A percentile compares a stretch with the other conserved stretches of the same genome.
phyloP scores from a whole-genome alignment of 352 stramenopile genomes.

The Phytophthora quininea region DNA sequence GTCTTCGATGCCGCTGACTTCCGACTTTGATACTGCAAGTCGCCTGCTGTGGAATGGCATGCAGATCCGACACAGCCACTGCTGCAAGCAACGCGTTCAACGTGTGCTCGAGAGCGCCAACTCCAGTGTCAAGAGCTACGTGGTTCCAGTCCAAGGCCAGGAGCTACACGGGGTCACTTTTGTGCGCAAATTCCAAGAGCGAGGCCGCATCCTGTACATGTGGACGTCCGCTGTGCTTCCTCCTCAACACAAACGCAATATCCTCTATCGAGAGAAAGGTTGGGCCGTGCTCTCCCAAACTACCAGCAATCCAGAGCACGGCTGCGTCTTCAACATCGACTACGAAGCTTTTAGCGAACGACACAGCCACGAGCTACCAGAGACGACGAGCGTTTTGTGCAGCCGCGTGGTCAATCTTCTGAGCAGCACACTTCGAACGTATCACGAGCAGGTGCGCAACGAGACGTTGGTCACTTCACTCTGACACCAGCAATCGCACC shows the following conservation, averaged over 20 bases:
- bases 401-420: conserved; percentile 1
- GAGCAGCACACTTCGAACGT: not conserved
- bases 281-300: conserved; percentile 12
- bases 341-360: conserved; percentile 7
- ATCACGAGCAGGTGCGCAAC: conserved; percentile 8
- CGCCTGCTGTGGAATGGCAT: conserved; percentile 13
- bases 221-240: conserved; percentile 13
- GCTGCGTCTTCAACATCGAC: conserved; percentile 7
- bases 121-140: conserved; percentile 12
- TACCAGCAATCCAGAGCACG: not conserved
- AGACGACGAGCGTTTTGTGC: not conserved
- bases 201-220: conserved; percentile 9
- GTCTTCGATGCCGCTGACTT: conserved; percentile 4
- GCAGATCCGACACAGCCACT: conserved; percentile 8
- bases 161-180: conserved; percentile 11
- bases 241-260: not conserved
- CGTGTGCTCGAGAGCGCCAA: conserved; percentile 7
- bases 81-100: conserved; percentile 12
- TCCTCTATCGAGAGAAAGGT: conserved; percentile 11
- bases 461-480: not conserved
- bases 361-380: not conserved
- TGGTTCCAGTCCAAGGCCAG: not conserved
- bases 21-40: conserved; percentile 3
- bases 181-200: conserved; percentile 13
- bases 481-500: not conserved